phyloP scores from a whole-genome alignment of 2,329 filamentous ascomycete genomes.

The Colletotrichum liriopes region DNA sequence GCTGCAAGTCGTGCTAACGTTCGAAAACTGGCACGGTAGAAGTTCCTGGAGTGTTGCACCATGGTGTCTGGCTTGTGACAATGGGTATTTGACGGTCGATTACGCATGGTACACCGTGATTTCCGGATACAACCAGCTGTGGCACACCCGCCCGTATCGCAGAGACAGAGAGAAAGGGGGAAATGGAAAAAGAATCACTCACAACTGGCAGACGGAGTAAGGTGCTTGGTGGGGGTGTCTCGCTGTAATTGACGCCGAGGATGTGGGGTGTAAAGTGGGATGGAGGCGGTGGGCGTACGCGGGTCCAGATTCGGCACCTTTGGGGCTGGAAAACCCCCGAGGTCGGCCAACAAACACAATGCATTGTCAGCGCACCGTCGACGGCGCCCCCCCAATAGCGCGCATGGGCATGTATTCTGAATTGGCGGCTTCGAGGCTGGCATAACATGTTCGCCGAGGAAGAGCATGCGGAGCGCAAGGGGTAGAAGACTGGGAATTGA shows the following conservation, averaged over 20 bases:
- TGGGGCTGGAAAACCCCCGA: background rate
- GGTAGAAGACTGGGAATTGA: background rate
- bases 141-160: background rate
- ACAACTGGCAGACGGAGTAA: background rate
- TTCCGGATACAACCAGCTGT: background rate
- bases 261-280: conserved; percentile 38
- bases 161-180: background rate
- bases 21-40: background rate
- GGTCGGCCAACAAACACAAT: no score
- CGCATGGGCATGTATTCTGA: background rate
- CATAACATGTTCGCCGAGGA: no score
- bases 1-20: background rate
- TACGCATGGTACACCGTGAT: background rate
- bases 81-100: background rate
- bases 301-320: conserved; percentile 4
- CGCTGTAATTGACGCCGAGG: conserved; percentile 52
- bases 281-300: background rate
- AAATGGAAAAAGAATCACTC: background rate
- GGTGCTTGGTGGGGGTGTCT: conserved; percentile 39
- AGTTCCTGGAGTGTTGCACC: background rate
- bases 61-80: background rate
- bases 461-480: no score
- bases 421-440: background rate
- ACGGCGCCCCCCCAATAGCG: background rate
- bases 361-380: background rate